Base-by-base conservation (phyloP, 2,329 filamentous ascomycete genomes). In the Cadophora malorum region DNA sequence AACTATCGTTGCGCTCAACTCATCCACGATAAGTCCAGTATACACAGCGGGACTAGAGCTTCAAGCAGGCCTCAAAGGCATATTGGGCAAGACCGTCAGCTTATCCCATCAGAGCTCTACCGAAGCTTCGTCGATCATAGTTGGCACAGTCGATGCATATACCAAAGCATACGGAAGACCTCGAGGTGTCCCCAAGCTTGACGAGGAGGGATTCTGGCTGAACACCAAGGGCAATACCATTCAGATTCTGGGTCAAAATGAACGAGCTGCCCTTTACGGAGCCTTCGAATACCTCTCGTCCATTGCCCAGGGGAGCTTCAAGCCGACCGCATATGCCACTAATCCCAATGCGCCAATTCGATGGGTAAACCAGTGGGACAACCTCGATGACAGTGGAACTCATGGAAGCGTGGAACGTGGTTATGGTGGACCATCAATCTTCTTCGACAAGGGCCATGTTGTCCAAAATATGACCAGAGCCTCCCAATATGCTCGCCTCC, bases 281-380 rank as follows among this genome's bases (percentile, higher is more conserved):
- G 82, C 89, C 4, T 92, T 91, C 72, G 85, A 90, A 70, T 92
- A 91, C 70, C 82, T 92, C 10, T 88, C 86, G 1, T 83, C 85
- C 76, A 80, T 92, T n/a, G 86, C 84, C 0, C 88, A 88, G 75
- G 85, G 83, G 28, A 84, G 88, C 56, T 80, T 87, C 67, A 81
- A 82, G 0, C 72, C 80, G 1, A 80, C 83, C 0, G 76, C 82
- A 4, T 82, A 83, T 58, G 78, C 82, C 2, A 83, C 83, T 9
- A 90, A 85, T 70, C 88, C 89, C 0, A 82, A 83, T 66, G 87
- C 85, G 0, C 85, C 85, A 0, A 85, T 92, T 52, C 83, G 90
- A 70, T 92, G 90, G 90, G 84, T 87, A 0, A 92, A 92, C 74
- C 85, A 92, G 71, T 92, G 90, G 90, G 89, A 92, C 75, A 91